These are phyloP conservation scores for Acmispon strigosus DNA, from an alignment of 306 rosid species.

Conservation along the genomic window DNA sequence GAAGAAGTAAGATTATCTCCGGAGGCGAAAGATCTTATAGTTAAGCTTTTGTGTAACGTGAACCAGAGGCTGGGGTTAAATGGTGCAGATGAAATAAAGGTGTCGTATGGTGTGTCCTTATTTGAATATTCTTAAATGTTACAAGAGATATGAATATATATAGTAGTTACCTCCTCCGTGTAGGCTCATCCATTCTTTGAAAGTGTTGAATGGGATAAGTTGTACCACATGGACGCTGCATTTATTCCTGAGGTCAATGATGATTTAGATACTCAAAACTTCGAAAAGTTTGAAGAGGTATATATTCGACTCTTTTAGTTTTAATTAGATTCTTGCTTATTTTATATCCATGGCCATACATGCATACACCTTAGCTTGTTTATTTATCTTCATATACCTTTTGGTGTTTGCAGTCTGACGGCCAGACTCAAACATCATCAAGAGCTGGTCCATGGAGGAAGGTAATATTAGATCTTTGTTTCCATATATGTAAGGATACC, in stretches of 20 bases:
- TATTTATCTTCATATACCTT: background rate
- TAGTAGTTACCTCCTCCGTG: conserved; percentile 29
- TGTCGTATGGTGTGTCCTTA: conserved; percentile 75
- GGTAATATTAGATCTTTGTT: conserved; percentile 39
- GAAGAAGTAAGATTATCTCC: conserved; percentile 77
- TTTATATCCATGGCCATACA: conserved; percentile 1
- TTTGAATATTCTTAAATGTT: conserved; percentile 42
- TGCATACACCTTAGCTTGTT: too few relatives aligned
- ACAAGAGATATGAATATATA: conserved; percentile 14
- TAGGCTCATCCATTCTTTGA: conserved; percentile 77
- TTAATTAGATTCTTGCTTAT: conserved; percentile 14
- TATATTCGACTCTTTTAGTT: too few relatives aligned
- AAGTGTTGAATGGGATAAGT: conserved; percentile 65
- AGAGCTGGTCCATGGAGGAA: conserved; percentile 94
- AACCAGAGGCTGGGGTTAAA: conserved; percentile 75
- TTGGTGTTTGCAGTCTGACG: conserved; percentile 47
- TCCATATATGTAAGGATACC: too few relatives aligned
- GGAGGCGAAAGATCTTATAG: conserved; percentile 73
- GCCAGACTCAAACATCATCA: conserved; percentile 50
- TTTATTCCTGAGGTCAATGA: conserved; percentile 91
- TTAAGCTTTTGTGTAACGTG: conserved; percentile 75
- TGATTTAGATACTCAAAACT: conserved; percentile 95
- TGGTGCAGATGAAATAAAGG: conserved; percentile 91
- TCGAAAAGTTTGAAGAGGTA: conserved; percentile 98
- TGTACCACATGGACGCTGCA: conserved; percentile 94